phyloP scores from a whole-genome alignment of 2,329 filamentous ascomycete species.

The Neofusicoccum laricinum region DNA sequence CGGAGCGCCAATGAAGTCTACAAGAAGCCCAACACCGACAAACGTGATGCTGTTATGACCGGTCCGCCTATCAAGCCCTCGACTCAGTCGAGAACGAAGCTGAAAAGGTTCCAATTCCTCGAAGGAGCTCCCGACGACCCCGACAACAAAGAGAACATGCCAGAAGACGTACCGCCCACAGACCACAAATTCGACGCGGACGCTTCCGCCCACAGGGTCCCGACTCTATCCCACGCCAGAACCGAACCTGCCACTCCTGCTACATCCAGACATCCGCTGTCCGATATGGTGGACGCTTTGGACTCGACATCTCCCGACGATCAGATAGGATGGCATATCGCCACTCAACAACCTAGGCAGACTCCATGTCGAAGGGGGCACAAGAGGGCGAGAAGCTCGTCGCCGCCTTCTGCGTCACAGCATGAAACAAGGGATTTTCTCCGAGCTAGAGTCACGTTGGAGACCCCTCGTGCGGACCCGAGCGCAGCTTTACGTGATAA shows the following conservation, averaged over 20 bases:
- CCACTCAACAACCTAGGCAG: background rate
- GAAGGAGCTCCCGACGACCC: slow-evolving; percentile 34
- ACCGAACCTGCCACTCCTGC: slow-evolving; percentile 52
- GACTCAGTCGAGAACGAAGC: slow-evolving; percentile 52
- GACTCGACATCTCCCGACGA: slow-evolving; percentile 56
- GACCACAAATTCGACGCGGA: background rate
- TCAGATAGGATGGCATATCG: slow-evolving; percentile 56
- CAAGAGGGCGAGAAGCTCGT: slow-evolving; percentile 48
- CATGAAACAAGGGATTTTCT: slow-evolving; percentile 32
- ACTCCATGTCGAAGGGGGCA: slow-evolving; percentile 20
- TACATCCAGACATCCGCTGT: slow-evolving; percentile 57
- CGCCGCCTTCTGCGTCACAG: slow-evolving; percentile 40
- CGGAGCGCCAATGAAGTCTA: slow-evolving; percentile 27
- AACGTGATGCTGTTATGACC: slow-evolving; percentile 24
- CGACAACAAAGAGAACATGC: slow-evolving; percentile 45
- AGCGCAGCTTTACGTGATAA: slow-evolving; percentile 46
- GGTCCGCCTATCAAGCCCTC: slow-evolving; percentile 48
- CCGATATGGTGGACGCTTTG: slow-evolving; percentile 58
- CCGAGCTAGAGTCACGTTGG: slow-evolving; percentile 17
- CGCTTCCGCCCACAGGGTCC: slow-evolving; percentile 23
- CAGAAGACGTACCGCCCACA: background rate
- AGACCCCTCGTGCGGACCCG: slow-evolving; percentile 47
- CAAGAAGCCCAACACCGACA: slow-evolving; percentile 22
- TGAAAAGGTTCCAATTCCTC: slow-evolving; percentile 55
- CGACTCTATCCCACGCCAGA: slow-evolving; percentile 26